Percentiles rank a stretch among this genome's conserved stretches.
These are phyloP conservation scores for Saccharomycopsis vini DNA, from an alignment of 805 yeast species.

Conservation along the genomic window DNA sequence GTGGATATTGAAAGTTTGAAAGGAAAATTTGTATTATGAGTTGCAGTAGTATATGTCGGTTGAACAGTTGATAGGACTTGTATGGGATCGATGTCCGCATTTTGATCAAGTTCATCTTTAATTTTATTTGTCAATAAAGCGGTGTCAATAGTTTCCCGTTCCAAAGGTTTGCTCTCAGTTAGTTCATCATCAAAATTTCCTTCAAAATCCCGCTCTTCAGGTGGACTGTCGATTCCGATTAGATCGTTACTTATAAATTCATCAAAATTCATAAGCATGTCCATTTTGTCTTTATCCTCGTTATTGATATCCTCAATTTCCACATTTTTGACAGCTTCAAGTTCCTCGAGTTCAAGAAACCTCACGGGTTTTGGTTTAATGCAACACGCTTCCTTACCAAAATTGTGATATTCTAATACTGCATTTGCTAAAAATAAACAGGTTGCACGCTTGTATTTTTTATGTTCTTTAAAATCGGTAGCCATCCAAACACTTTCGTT, in stretches of 20 bases:
- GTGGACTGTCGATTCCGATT: conserved; percentile 11
- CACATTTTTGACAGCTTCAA: conserved; percentile 3
- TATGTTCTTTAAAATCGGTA: conserved; percentile 61
- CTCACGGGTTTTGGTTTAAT: conserved; percentile 42
- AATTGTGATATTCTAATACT: conserved; percentile 66
- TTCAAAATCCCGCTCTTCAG: neutral
- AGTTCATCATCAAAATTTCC: neutral
- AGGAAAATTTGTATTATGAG: conserved; percentile 24
- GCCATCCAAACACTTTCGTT: conserved; percentile 83
- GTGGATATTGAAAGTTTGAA: conserved; percentile 39
- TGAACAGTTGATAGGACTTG: neutral
- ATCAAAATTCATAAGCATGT: conserved; percentile 15
- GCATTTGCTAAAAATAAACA: conserved; percentile 66
- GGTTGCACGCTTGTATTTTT: conserved; percentile 60
- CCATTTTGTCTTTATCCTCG: conserved; percentile 9
- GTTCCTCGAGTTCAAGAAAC: conserved; percentile 14
- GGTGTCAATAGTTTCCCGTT: conserved; percentile 2
- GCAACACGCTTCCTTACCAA: conserved; percentile 59
- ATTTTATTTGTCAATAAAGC: neutral
- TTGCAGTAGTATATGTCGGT: neutral
- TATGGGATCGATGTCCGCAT: neutral
- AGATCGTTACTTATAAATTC: conserved; percentile 14
- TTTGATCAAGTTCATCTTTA: neutral
- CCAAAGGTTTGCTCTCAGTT: neutral
- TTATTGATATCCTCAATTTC: conserved; percentile 12